These are phyloP conservation scores for Hirschioporus abietinus DNA, from an alignment of 768 basidiomycete species.

Conservation along the genomic window DNA sequence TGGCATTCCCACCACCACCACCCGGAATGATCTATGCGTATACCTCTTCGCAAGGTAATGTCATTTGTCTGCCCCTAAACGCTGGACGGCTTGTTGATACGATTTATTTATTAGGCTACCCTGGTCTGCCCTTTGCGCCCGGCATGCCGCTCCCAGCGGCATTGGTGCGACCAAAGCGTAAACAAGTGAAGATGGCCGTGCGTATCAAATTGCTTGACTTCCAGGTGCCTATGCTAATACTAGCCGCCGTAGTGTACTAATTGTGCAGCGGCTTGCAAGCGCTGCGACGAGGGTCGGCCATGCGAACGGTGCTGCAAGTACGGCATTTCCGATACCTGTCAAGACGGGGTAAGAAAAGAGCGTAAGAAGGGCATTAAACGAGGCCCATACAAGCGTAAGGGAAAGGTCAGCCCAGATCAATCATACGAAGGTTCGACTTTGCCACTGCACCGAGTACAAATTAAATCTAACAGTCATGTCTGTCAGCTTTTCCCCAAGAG, in stretches of 20 bases:
- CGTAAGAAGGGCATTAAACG: slow-evolving; percentile 57
- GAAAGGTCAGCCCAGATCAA: slow-evolving; percentile 23
- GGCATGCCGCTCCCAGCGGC: slow-evolving; percentile 20
- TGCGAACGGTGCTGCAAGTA: slow-evolving; percentile 63
- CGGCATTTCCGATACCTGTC: slow-evolving; percentile 49
- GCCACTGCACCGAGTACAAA: slow-evolving; percentile 11
- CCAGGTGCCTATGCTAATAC: not conserved
- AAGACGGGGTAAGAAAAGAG: slow-evolving; percentile 60
- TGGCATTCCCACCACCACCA: slow-evolving; percentile 30
- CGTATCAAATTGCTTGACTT: slow-evolving; percentile 18
- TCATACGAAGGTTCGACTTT: slow-evolving; percentile 19
- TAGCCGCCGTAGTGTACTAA: slow-evolving; percentile 40
- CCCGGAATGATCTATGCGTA: slow-evolving; percentile 42
- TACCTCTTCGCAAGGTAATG: slow-evolving; percentile 24
- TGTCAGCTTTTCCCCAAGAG: slow-evolving; percentile 17
- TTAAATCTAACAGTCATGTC: slow-evolving; percentile 5
- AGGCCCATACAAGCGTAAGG: slow-evolving; percentile 53
- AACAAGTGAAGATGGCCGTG: slow-evolving; percentile 57
- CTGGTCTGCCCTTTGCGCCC: not conserved
- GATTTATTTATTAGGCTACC: not conserved
- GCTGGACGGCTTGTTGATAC: not conserved
- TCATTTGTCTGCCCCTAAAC: not conserved
- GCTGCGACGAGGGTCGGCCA: slow-evolving; percentile 53
- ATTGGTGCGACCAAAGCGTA: slow-evolving; percentile 37
- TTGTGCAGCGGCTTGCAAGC: slow-evolving; percentile 52